phyloP scores from a whole-genome alignment of 202 grass and related monocot genomes.

The Dendrocalamus latiflorus region DNA sequence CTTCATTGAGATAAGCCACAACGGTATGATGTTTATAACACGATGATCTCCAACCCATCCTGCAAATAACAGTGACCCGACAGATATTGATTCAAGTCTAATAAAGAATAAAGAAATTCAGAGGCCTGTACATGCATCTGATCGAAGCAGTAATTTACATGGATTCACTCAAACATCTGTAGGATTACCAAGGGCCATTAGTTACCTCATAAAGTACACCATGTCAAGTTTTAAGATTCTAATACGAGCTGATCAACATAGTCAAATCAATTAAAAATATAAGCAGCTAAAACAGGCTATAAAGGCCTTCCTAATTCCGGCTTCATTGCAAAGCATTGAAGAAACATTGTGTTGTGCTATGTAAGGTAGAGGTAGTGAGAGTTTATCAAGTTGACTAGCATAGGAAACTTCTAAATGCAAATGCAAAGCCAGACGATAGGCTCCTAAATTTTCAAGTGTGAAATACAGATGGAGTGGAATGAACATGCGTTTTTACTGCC shows the following conservation, averaged over 20 bases:
- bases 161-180: conserved; percentile 47
- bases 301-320: not conserved
- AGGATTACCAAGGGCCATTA: conserved; percentile 18
- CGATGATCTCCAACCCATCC: conserved; percentile 23
- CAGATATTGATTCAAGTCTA: conserved; percentile 40
- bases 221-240: conserved; percentile 16
- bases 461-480: not conserved
- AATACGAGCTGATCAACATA: not conserved
- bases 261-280: not conserved
- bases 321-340: not conserved
- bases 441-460: not conserved
- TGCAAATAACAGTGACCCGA: conserved; percentile 24
- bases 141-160: conserved; percentile 60
- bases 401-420: not conserved
- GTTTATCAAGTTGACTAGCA: not conserved
- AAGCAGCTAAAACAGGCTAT: not conserved
- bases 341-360: not conserved
- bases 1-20: conserved; percentile 10
- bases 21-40: not conserved
- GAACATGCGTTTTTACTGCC: not conserved
- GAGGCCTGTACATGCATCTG: conserved; percentile 43
- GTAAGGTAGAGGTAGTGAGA: not conserved
- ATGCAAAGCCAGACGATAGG: not conserved
- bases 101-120: conserved; percentile 48
- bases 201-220: not conserved